Conservation (phyloP, 345 rosid species). For the Gossypium anomalum region DNA sequence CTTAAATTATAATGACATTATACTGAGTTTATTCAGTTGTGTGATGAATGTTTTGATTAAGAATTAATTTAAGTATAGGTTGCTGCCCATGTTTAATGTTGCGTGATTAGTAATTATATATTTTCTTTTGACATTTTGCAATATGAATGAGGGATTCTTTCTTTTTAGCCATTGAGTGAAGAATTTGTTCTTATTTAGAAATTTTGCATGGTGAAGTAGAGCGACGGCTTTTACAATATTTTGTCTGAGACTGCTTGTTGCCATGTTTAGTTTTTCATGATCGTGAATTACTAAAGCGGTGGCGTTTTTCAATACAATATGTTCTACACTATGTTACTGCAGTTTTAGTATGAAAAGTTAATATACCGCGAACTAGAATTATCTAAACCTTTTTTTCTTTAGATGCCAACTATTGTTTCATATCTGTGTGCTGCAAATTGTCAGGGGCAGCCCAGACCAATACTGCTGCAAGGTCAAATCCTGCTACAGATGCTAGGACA, state of each 20-base stretch:
- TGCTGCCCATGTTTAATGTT: neutral
- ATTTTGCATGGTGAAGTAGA: neutral
- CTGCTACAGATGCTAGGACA: conserved; percentile 48
- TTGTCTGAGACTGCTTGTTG: neutral
- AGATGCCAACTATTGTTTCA: neutral
- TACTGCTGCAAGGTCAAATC: conserved; percentile 43
- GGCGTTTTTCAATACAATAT: neutral
- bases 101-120: too few relatives aligned
- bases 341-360: neutral
- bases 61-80: neutral
- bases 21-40: neutral
- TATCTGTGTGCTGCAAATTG: neutral
- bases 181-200: neutral
- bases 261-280: neutral
- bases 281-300: neutral
- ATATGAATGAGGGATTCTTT: neutral
- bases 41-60: neutral
- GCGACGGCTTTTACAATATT: neutral
- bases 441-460: conserved; percentile 51
- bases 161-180: too few relatives aligned
- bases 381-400: conserved; percentile 7
- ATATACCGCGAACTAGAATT: neutral
- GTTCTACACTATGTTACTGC: neutral
- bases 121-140: neutral
- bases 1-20: neutral